A percentile compares a stretch with the other conserved stretches of the same genome.
Evolutionary conservation across 179 eudicot genomes (phyloP).

Genomic region (Silene noctiflora): DNA sequence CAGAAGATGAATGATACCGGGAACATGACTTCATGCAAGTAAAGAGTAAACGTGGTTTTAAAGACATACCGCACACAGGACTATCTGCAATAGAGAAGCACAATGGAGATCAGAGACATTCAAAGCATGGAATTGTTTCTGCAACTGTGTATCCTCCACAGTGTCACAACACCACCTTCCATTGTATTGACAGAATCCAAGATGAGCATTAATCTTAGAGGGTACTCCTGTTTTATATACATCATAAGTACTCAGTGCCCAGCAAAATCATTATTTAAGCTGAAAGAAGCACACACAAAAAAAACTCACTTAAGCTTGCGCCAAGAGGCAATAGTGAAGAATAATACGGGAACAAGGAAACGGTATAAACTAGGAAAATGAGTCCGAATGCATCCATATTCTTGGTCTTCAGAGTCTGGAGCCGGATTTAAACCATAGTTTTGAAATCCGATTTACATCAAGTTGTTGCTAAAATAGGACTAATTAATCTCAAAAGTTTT

Average conservation of each 20-base stretch:
- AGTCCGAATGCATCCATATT: constrained; percentile 19
- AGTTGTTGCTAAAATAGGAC: not conserved
- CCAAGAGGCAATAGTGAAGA: constrained; percentile 13
- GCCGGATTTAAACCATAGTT: constrained; percentile 1
- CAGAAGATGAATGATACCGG: not conserved
- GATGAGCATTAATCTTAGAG: constrained; percentile 4
- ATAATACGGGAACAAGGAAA: constrained; percentile 2
- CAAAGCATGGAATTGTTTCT: constrained; percentile 11
- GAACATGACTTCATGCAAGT: not conserved
- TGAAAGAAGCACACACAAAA: not conserved
- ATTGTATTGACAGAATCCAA: constrained; percentile 16
- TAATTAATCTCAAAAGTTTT: not conserved
- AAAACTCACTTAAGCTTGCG: constrained; percentile 12
- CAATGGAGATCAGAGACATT: constrained; percentile 18
- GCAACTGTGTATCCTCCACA: constrained; percentile 17
- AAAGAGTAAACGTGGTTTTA: not conserved
- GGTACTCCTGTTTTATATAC: constrained; percentile 7
- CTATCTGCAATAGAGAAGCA: constrained; percentile 18
- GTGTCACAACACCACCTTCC: constrained; percentile 20
- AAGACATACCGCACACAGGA: constrained; percentile 21
- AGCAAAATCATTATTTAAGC: not conserved
- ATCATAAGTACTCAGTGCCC: not conserved
- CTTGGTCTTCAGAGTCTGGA: not conserved
- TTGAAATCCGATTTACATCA: not conserved
- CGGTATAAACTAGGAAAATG: constrained; percentile 13